phyloP scores from a whole-genome alignment of 2,329 filamentous ascomycete species.

The Colletotrichum orbiculare region DNA sequence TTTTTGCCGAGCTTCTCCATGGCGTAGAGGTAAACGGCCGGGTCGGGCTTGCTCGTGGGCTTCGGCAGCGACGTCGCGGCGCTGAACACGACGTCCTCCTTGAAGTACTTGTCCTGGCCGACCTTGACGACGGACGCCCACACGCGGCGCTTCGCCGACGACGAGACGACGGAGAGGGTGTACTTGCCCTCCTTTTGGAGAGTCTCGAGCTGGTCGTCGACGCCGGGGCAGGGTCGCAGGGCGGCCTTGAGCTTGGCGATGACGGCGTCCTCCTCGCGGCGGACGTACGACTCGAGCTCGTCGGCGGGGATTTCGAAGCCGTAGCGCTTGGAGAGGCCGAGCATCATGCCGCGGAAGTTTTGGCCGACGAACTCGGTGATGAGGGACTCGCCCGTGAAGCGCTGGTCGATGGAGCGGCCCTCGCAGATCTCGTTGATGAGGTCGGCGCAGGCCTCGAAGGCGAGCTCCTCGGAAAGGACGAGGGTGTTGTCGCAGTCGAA shows the following conservation, averaged over 20 bases:
- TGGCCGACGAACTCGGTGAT: slow-evolving; percentile 91
- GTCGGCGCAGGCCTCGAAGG: slow-evolving; percentile 90
- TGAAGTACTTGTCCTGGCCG: slow-evolving; percentile 83
- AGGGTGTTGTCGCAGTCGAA: slow-evolving; percentile 93
- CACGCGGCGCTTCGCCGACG: slow-evolving; percentile 82
- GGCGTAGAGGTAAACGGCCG: slow-evolving; percentile 86
- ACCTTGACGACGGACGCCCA: slow-evolving; percentile 83
- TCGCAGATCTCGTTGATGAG: slow-evolving; percentile 88
- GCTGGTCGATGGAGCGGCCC: slow-evolving; percentile 69
- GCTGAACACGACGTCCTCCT: slow-evolving; percentile 79
- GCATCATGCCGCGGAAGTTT: slow-evolving; percentile 94
- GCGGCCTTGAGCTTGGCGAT: slow-evolving; percentile 80
- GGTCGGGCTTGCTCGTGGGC: slow-evolving; percentile 92
- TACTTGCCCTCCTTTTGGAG: slow-evolving; percentile 72
- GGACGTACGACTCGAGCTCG: slow-evolving; percentile 80
- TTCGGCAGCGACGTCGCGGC: slow-evolving; percentile 81
- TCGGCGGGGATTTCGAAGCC: slow-evolving; percentile 74
- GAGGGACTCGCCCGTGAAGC: slow-evolving; percentile 82
- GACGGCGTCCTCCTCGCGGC: slow-evolving; percentile 82
- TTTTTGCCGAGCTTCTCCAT: slow-evolving; percentile 78
- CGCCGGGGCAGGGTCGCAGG: slow-evolving; percentile 75
- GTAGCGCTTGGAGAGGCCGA: slow-evolving; percentile 79
- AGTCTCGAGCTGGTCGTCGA: slow-evolving; percentile 73
- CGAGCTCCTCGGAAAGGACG: slow-evolving; percentile 88
- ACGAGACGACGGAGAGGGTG: slow-evolving; percentile 82